A percentile compares a stretch with the other conserved stretches of the same genome.
Conservation (phyloP, 2,329 filamentous ascomycete genomes). For the Fusarium veterinarium region DNA sequence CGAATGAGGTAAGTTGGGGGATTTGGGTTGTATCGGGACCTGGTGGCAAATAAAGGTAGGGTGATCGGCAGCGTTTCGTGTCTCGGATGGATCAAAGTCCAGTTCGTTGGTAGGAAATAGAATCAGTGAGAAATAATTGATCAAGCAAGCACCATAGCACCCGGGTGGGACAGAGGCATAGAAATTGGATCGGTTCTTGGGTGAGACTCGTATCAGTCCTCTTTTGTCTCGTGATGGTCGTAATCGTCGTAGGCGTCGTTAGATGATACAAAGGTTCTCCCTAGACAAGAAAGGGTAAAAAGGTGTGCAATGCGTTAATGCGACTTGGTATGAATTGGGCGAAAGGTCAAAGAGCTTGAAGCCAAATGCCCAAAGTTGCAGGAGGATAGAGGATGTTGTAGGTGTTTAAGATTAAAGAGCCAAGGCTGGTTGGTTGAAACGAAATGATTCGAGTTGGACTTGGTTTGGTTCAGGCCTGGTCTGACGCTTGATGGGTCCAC, state of each 20-base stretch:
- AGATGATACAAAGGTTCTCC: slow-evolving; percentile 16
- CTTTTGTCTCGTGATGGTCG: slow-evolving; percentile 38
- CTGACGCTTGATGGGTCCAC: slow-evolving; percentile 27
- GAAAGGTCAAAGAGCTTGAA: slow-evolving; percentile 9
- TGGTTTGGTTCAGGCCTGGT: slow-evolving; percentile 1
- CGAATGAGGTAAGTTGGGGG: slow-evolving; percentile 4
- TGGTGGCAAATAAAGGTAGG: slow-evolving; percentile 32
- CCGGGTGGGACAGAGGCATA: neutral
- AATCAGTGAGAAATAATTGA: slow-evolving; percentile 15
- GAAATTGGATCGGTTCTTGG: slow-evolving; percentile 2
- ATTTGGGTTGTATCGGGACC: neutral
- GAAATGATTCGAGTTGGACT: slow-evolving; percentile 31
- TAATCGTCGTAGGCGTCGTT: slow-evolving; percentile 39
- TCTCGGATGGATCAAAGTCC: slow-evolving; percentile 7
- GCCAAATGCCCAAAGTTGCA: neutral
- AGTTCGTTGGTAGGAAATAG: slow-evolving; percentile 24
- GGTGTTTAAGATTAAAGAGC: slow-evolving; percentile 16
- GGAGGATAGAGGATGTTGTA: neutral
- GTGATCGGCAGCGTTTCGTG: slow-evolving; percentile 30
- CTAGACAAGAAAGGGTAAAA: neutral
- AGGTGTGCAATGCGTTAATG: neutral
- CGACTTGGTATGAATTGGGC: neutral
- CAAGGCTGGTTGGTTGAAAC: slow-evolving; percentile 27
- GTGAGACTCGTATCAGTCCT: slow-evolving; percentile 24
- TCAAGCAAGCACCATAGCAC: slow-evolving; percentile 11